phyloP scores from a whole-genome alignment of 2,329 filamentous ascomycete genomes.

The Didymosphaeria variabile region DNA sequence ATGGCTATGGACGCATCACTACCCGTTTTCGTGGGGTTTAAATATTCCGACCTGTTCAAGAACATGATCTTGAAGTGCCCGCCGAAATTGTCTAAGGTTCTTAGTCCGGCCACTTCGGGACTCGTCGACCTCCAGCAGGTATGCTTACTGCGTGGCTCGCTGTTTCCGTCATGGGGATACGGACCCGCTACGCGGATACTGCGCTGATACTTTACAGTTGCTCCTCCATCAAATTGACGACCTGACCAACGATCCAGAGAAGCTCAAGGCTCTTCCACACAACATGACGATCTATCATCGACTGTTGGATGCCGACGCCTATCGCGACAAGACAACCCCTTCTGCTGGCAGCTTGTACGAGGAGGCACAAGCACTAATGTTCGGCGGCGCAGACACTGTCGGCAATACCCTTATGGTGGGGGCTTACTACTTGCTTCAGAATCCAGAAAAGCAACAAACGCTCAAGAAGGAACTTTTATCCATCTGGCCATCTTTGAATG shows the following conservation, averaged over 20 bases:
- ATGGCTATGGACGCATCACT: slow-evolving; percentile 52
- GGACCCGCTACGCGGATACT: no score
- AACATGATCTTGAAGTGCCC: slow-evolving; percentile 50
- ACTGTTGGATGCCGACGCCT: slow-evolving; percentile 44
- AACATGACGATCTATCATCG: slow-evolving; percentile 51
- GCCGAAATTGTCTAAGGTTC: slow-evolving; percentile 46
- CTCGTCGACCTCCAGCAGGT: slow-evolving; percentile 51
- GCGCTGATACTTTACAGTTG: slow-evolving; percentile 25
- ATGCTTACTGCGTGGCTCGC: neutral
- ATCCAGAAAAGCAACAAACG: slow-evolving; percentile 41
- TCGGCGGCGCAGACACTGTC: slow-evolving; percentile 58
- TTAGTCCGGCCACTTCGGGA: slow-evolving; percentile 49
- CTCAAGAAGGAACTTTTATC: slow-evolving; percentile 51
- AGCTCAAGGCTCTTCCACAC: slow-evolving; percentile 44
- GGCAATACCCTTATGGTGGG: slow-evolving; percentile 55
- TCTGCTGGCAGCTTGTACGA: slow-evolving; percentile 51
- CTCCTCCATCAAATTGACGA: slow-evolving; percentile 44
- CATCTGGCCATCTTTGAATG: slow-evolving; percentile 48
- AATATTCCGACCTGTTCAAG: slow-evolving; percentile 51
- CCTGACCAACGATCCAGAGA: slow-evolving; percentile 40
- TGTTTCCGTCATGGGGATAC: no score
- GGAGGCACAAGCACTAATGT: slow-evolving; percentile 57
- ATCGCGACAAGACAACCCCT: slow-evolving; percentile 45
- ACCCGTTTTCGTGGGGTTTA: slow-evolving; percentile 50
- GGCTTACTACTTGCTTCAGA: slow-evolving; percentile 52